phyloP scores from a whole-genome alignment of 75 land plant genomes.

The Picea glauca region DNA sequence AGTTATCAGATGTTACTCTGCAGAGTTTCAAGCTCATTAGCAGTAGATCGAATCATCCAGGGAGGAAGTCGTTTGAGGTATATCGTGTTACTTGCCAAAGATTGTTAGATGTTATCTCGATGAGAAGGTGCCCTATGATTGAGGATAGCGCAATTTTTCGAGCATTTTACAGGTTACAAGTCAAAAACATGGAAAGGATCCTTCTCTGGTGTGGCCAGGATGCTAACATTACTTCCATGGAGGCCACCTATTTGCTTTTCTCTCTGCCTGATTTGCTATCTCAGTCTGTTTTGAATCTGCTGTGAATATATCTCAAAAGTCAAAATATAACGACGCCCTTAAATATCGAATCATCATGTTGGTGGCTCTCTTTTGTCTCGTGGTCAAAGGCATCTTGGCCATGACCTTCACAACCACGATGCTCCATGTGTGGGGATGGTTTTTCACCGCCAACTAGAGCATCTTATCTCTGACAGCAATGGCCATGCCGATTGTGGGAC shows the following conservation, averaged over 20 bases:
- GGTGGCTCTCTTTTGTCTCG: constrained; percentile 33
- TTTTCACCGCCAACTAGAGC: constrained; percentile 44
- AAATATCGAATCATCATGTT: constrained; percentile 26
- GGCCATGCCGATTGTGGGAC: constrained; percentile 59
- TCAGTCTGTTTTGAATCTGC: constrained; percentile 32
- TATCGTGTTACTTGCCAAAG: too few relatives aligned
- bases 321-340: constrained; percentile 53
- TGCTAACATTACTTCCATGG: constrained; percentile 6
- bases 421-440: constrained; percentile 48
- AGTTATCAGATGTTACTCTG: too few relatives aligned
- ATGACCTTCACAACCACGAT: constrained; percentile 38
- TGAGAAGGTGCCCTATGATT: too few relatives aligned
- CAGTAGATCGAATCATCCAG: too few relatives aligned
- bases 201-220: too few relatives aligned
- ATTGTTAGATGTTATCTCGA: too few relatives aligned
- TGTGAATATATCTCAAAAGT: constrained; percentile 31
- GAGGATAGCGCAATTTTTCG: too few relatives aligned
- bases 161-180: too few relatives aligned
- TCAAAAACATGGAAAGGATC: neutral
- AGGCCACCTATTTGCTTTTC: constrained; percentile 17
- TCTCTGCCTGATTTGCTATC: constrained; percentile 37
- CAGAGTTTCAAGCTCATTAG: too few relatives aligned
- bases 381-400: constrained; percentile 39
- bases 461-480: constrained; percentile 46
- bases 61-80: too few relatives aligned